Evolutionary conservation across 495 filamentous ascomycete genomes (phyloP).

Genomic region (Copromyces sp.): DNA sequence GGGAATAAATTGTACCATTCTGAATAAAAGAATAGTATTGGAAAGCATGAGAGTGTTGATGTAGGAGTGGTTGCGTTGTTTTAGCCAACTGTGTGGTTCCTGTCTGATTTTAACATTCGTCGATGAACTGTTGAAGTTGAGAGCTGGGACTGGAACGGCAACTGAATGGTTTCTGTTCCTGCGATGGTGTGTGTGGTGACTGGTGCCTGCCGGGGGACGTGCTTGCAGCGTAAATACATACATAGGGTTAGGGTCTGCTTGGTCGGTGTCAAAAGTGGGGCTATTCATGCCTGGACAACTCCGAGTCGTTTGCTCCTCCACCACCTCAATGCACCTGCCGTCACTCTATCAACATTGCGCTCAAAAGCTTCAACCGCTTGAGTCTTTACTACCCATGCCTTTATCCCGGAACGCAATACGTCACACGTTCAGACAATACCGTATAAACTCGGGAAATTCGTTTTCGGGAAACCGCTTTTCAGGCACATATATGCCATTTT

Average conservation of each 20-base stretch:
- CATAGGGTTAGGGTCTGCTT: not conserved
- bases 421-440: not conserved
- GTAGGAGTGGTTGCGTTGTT: not conserved
- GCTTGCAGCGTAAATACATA: not conserved
- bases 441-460: too few relatives aligned
- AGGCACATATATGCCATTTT: too few relatives aligned
- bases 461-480: too few relatives aligned
- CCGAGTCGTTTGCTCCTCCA: not conserved
- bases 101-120: not conserved
- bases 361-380: not conserved
- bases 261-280: not conserved
- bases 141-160: not conserved
- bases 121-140: not conserved
- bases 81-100: not conserved
- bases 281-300: not conserved
- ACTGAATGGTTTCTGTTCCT: too few relatives aligned
- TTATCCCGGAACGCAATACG: not conserved
- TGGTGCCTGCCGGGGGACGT: not conserved
- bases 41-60: not conserved
- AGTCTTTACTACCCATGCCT: not conserved
- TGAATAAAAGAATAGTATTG: not conserved
- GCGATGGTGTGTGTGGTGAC: too few relatives aligned
- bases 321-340: not conserved
- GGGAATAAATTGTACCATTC: too few relatives aligned
- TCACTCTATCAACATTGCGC: not conserved